These are phyloP conservation scores for Candida sonorensis DNA, from an alignment of 805 yeast species.

Conservation along the genomic window DNA sequence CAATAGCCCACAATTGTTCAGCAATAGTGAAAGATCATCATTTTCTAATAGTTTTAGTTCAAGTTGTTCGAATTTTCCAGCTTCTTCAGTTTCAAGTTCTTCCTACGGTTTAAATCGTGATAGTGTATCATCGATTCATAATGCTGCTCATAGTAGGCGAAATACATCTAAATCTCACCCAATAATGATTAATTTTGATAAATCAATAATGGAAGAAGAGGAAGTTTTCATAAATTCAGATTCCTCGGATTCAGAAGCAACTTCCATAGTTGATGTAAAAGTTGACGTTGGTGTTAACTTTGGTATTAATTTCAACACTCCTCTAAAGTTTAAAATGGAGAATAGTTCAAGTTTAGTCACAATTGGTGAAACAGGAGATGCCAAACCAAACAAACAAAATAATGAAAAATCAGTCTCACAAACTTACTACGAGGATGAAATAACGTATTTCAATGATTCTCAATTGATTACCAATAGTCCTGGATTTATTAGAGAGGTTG, in stretches of 20 bases:
- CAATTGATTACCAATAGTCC: conserved; percentile 20
- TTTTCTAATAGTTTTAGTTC: conserved; percentile 21
- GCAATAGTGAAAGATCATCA: conserved; percentile 18
- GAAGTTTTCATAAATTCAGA: conserved; percentile 14
- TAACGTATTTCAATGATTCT: too few species aligned
- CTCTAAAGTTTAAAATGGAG: too few species aligned
- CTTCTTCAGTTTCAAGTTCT: too few species aligned
- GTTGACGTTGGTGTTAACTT: too few species aligned
- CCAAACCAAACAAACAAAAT: too few species aligned
- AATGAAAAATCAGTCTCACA: too few species aligned
- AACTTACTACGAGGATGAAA: too few species aligned
- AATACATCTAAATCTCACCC: conserved; percentile 5
- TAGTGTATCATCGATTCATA: neutral
- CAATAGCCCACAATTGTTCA: conserved; percentile 12
- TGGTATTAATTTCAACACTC: too few species aligned
- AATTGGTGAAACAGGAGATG: too few species aligned
- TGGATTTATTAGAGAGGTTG: conserved; percentile 53
- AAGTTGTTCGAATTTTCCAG: conserved; percentile 8
- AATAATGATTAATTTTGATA: conserved; percentile 9
- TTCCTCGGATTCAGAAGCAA: conserved; percentile 9
- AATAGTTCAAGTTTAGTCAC: too few species aligned
- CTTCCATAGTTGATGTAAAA: too few species aligned
- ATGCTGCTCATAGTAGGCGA: neutral
- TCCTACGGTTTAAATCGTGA: too few species aligned
- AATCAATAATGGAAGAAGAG: conserved; percentile 14